Conservation (phyloP, 805 yeast genomes). For the Naumovozyma castellii region DNA sequence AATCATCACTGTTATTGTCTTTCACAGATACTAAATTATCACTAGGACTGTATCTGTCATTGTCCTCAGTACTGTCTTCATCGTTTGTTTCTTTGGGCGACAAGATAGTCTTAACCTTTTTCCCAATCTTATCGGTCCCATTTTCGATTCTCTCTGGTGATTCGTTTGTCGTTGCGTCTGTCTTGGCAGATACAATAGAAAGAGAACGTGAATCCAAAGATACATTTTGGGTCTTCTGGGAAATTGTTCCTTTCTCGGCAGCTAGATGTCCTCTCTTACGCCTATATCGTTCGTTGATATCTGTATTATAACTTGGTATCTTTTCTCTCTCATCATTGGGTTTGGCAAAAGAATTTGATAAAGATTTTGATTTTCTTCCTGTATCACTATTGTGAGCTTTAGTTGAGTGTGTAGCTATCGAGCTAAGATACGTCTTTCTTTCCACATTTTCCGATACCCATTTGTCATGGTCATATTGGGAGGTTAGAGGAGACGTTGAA, state of each 20-base stretch:
- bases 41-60: background rate
- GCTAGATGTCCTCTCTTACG: background rate
- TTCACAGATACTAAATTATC: too few species aligned
- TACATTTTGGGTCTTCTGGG: too few species aligned
- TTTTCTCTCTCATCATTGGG: background rate
- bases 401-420: background rate
- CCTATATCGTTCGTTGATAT: background rate
- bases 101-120: too few species aligned
- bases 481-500: too few species aligned
- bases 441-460: background rate
- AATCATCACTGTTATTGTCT: too few species aligned
- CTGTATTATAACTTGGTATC: background rate
- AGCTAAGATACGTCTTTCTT: background rate
- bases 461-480: background rate
- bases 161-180: too few species aligned
- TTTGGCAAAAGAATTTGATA: background rate
- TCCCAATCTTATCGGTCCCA: too few species aligned
- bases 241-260: background rate
- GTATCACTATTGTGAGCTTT: background rate
- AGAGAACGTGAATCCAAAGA: too few species aligned
- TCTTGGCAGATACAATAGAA: too few species aligned
- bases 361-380: background rate
- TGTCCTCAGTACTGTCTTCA: background rate
- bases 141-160: too few species aligned
- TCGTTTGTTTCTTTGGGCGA: too few species aligned